phyloP scores from a whole-genome alignment of 495 filamentous ascomycete genomes.

The Cetradonia linearis region DNA sequence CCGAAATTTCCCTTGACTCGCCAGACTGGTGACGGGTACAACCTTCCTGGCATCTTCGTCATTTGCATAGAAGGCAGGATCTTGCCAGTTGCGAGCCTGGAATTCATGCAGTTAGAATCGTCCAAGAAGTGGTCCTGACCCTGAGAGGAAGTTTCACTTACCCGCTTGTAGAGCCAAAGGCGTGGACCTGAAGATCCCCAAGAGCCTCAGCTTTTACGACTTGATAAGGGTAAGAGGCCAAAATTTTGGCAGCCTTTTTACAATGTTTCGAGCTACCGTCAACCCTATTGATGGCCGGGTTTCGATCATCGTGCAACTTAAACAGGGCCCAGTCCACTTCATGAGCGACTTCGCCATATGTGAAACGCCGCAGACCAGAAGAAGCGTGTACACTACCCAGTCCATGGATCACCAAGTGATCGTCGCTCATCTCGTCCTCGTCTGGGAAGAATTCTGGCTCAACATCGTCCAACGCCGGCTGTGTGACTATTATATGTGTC shows the following conservation, averaged over 20 bases:
- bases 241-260: slow-evolving; percentile 7
- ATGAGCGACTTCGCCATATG: slow-evolving; percentile 56
- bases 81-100: slow-evolving; percentile 53
- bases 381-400: slow-evolving; percentile 82
- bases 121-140: not conserved
- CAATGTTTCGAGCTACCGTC: slow-evolving; percentile 36
- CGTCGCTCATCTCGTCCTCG: slow-evolving; percentile 53
- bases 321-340: slow-evolving; percentile 96
- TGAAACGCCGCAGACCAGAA: slow-evolving; percentile 69
- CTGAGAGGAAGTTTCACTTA: not conserved
- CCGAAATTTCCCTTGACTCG: slow-evolving; percentile 64
- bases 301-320: slow-evolving; percentile 60
- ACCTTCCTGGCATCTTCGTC: slow-evolving; percentile 72
- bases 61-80: slow-evolving; percentile 66
- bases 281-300: slow-evolving; percentile 60
- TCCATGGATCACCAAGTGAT: slow-evolving; percentile 64
- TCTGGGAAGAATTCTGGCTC: slow-evolving; percentile 64
- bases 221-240: slow-evolving; percentile 26
- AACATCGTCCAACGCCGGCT: slow-evolving; percentile 81
- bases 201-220: slow-evolving; percentile 39
- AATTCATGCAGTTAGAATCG: not conserved
- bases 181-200: slow-evolving; percentile 68
- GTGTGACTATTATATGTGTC: slow-evolving; percentile 62
- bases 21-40: slow-evolving; percentile 72
- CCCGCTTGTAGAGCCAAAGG: slow-evolving; percentile 83